Base-by-base conservation (phyloP, 345 rosid genomes). In the Euphorbia tirucalli region DNA sequence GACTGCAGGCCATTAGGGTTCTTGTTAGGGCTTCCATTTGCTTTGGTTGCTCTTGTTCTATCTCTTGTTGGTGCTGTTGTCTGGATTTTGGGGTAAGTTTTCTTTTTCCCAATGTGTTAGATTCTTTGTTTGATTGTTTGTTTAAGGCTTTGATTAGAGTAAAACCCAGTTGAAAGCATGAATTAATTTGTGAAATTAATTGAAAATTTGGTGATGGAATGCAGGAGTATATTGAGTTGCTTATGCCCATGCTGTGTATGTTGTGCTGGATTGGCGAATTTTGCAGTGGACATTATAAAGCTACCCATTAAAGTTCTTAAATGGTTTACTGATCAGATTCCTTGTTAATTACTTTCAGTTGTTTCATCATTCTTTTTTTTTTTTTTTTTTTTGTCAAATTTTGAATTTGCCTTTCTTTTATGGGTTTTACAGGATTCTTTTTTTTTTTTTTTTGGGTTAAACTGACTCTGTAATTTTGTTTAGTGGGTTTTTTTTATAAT, bases 1-100 rank as follows among this genome's bases (percentile, higher is more conserved):
- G 89, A 87, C 27, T 93, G 98, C 80, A 85, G 95, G 73, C 96
- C 95, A 31, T 61, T 90, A 19, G 98, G 97, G 52, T 93, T 93
- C 86, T 84, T 89, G 75, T 0, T 93, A 7, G 96, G 96, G 7
- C 81, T 93, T 19, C 97, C 98, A 9, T 90, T 93, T 71, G 97
- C 93, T 37, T 76, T 93, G 61, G 56, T 90, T 27, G 93, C 98
- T 13, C 46, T 93, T 65, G 69, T 88, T 31, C 75, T 93, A 1
- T 73, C 98, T 15, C 79, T 90, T 27, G 69, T 89, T 27, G 98
- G 96, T 28, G 92, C 87, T 7, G 80, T 90, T 24, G 57, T 90
- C 57, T 93, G 97, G 97, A 58, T 93, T 61, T 44, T 93, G 5
- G 98, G 98, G 98, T 93, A 57, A 73, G 76, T 55, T 14, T 13